These are phyloP conservation scores for Elymus sibiricus DNA, from an alignment of 176 grass and related monocot species.

Conservation along the genomic window DNA sequence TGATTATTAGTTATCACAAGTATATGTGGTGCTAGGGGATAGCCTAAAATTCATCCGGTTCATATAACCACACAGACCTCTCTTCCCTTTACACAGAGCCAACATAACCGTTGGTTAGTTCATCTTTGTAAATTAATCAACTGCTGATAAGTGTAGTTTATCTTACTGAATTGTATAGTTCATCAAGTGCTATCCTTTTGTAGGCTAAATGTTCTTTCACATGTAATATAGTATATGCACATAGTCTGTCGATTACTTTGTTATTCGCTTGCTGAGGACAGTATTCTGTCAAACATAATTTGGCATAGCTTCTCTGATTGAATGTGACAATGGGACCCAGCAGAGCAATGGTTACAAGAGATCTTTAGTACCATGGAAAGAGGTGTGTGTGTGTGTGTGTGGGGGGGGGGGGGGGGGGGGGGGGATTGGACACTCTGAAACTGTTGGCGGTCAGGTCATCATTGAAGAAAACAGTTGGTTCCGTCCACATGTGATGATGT, in stretches of 20 bases:
- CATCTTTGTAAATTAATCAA: background rate
- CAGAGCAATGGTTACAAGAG: background rate
- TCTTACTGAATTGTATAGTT: background rate
- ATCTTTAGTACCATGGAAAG: background rate
- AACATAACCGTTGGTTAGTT: slow-evolving; percentile 15
- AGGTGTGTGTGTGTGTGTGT: no score
- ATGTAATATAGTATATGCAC: background rate
- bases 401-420: no score
- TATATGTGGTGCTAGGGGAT: background rate
- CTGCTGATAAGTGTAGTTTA: slow-evolving; percentile 12
- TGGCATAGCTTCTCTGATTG: background rate
- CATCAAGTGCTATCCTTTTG: slow-evolving; percentile 1
- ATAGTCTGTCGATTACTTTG: background rate
- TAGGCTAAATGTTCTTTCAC: slow-evolving; percentile 7
- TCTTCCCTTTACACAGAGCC: slow-evolving; percentile 6
- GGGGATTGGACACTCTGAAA: background rate
- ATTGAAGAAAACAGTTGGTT: background rate
- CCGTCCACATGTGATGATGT: background rate
- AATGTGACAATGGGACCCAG: background rate
- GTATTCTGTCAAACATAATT: background rate
- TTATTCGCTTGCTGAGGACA: background rate
- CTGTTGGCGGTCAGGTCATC: background rate
- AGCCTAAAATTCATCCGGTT: slow-evolving; percentile 9
- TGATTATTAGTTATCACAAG: background rate
- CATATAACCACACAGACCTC: slow-evolving; percentile 6